Evolutionary conservation across 306 rosid species (phyloP).

Genomic region (Casuarina cunninghamiana): DNA sequence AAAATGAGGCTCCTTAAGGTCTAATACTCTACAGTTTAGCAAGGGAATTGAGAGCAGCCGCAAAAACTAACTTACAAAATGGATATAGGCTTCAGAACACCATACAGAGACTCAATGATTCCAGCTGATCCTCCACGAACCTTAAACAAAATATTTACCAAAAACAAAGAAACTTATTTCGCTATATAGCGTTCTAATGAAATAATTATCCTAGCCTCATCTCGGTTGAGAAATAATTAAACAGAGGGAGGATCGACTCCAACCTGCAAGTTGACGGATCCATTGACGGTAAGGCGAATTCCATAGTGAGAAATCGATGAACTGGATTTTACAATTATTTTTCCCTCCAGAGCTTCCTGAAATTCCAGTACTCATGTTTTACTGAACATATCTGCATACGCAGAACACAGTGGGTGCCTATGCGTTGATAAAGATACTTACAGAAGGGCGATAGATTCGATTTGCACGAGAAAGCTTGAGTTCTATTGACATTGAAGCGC

Average conservation of each 20-base stretch:
- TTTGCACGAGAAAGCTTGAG: conserved; percentile 68
- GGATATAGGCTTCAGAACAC: conserved; percentile 73
- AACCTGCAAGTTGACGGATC: conserved; percentile 86
- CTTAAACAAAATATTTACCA: conserved; percentile 36
- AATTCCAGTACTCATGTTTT: conserved; percentile 14
- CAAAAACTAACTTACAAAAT: conserved; percentile 60
- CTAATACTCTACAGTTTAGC: not conserved
- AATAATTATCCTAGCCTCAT: conserved; percentile 11
- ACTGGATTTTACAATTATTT: conserved; percentile 53
- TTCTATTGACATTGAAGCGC: conserved; percentile 58
- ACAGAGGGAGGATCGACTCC: not conserved
- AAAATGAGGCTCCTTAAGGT: not conserved
- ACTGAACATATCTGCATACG: not conserved
- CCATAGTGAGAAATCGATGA: conserved; percentile 82
- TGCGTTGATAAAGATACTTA: conserved; percentile 25
- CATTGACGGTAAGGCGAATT: conserved; percentile 65
- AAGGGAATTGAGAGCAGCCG: not conserved
- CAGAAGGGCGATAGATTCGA: conserved; percentile 85
- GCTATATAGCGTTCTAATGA: not conserved
- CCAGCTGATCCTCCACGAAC: conserved; percentile 96
- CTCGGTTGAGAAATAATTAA: conserved; percentile 3
- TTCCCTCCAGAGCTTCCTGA: conserved; percentile 81
- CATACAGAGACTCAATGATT: conserved; percentile 73
- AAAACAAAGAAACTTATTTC: conserved; percentile 13
- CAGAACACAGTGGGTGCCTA: not conserved